Evolutionary conservation across 306 rosid species (phyloP).

Genomic region (Macrotyloma uniflorum): DNA sequence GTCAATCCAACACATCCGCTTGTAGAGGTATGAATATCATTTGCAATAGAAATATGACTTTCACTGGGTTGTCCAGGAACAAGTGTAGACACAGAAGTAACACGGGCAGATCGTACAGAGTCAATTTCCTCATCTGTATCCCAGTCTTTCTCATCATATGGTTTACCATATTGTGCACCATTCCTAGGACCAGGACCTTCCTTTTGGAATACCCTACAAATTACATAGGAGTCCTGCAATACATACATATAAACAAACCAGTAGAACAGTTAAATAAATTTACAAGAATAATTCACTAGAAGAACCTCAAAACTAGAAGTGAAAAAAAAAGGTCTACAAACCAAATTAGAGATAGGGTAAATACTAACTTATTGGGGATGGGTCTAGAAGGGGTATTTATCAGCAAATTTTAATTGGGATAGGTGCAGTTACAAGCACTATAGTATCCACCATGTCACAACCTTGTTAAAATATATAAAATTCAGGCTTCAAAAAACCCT

Average conservation of each 20-base stretch:
- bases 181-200: conserved; percentile 86
- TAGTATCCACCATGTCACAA: too few relatives aligned
- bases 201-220: conserved; percentile 72
- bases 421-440: too few relatives aligned
- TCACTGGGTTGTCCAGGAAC: conserved; percentile 21
- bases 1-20: conserved; percentile 31
- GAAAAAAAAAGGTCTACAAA: not conserved
- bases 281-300: conserved; percentile 12
- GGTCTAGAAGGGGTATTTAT: too few relatives aligned
- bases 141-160: conserved; percentile 77
- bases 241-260: conserved; percentile 37
- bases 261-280: conserved; percentile 29
- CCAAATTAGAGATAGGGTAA: not conserved
- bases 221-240: conserved; percentile 72
- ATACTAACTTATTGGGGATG: too few relatives aligned
- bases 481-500: too few relatives aligned
- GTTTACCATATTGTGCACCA: conserved; percentile 87
- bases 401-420: too few relatives aligned
- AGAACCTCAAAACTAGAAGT: not conserved
- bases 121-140: conserved; percentile 53
- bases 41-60: conserved; percentile 28
- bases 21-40: conserved; percentile 32
- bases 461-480: too few relatives aligned
- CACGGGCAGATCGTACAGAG: conserved; percentile 32
- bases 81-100: conserved; percentile 24